Evolutionary conservation across 2,329 filamentous ascomycete genomes (phyloP), one percentile per base, ranked within the genome.

Genomic region (Lecanosticta acicola): DNA sequence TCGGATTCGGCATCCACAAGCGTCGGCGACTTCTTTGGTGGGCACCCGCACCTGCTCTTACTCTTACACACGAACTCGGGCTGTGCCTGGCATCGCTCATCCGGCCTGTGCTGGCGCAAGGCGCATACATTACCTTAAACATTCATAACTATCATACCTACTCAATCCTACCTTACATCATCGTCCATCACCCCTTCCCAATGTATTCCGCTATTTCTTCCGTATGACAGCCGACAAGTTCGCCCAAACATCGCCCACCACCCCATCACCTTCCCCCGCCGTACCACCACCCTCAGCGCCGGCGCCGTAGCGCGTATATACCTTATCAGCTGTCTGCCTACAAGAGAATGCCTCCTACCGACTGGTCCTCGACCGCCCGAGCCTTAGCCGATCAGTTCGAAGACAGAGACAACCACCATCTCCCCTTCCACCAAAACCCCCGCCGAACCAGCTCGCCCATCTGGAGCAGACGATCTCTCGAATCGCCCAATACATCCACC

Each of bases 361-460:
- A 77, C 61, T 77, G 76, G 62, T 64, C 71, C 51, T 70, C 69
- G 45, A 73, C 71, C 14, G 74, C 72, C 42, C 73, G 74, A 59
- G 76, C 75, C 44, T 71, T 79, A 36, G 73, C 76, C 37, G 66
- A 77, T 19, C 71, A 74, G 24, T 68, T 73, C 49, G 71, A 47
- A 32, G 39, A 43, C 36, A 43, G 53, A 45, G 44, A 49, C 34
- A 44, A 52, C 21, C 42, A 19, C 73, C 75, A 13, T 73, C 66
- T 44, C 57, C 65, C 57, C 57, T 64, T 42, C 56, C 52, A 39
- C 58, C 37, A 36, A 7, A 19, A 19, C 35, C 24, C 24, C 24
- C 65, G 64, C 39, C 71, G 70, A 10, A 50, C 45, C 4, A 43
- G 39, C 29, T 56, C 48, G 3, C 50, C 53, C 1, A 45, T 51